Evolutionary conservation across 371 early-diverging fungal species (phyloP).

Genomic region (Mucor saturninus): DNA sequence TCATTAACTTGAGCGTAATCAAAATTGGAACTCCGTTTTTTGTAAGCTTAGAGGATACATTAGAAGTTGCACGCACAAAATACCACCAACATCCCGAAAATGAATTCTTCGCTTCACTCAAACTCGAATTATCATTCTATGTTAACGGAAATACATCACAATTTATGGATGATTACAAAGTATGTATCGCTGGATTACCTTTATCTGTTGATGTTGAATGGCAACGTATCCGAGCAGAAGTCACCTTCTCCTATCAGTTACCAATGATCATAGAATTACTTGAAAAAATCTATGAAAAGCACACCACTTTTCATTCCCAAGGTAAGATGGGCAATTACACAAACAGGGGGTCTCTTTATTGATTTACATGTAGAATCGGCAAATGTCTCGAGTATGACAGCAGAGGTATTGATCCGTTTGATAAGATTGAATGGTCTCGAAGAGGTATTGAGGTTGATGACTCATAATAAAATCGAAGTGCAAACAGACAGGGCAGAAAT

Average conservation of each 20-base stretch:
- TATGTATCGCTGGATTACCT: conserved; percentile 8
- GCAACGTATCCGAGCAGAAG: conserved; percentile 21
- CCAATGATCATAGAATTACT: conserved; percentile 2
- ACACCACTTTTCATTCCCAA: not conserved
- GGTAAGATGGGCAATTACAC: no score
- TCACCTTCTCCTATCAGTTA: not conserved
- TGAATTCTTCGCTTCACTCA: conserved; percentile 29
- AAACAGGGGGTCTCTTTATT: not conserved
- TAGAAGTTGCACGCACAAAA: conserved; percentile 5
- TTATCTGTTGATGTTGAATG: conserved; percentile 36
- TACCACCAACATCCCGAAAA: conserved; percentile 9
- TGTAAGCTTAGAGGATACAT: conserved; percentile 2
- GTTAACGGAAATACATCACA: conserved; percentile 19
- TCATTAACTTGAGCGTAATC: not conserved
- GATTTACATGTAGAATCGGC: conserved; percentile 8
- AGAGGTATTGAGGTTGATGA: conserved; percentile 20
- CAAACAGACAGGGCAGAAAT: conserved; percentile 4
- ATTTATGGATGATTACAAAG: conserved; percentile 16
- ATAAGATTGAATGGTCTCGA: conserved; percentile 22
- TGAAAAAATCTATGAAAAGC: not conserved
- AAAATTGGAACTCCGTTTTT: conserved; percentile 1
- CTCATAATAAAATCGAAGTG: conserved; percentile 14
- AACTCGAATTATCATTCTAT: conserved; percentile 33
- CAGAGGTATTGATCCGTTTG: conserved; percentile 30
- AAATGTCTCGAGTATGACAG: conserved; percentile 23